phyloP scores from a whole-genome alignment of 2,329 filamentous ascomycete genomes.

The Microsporum canis region DNA sequence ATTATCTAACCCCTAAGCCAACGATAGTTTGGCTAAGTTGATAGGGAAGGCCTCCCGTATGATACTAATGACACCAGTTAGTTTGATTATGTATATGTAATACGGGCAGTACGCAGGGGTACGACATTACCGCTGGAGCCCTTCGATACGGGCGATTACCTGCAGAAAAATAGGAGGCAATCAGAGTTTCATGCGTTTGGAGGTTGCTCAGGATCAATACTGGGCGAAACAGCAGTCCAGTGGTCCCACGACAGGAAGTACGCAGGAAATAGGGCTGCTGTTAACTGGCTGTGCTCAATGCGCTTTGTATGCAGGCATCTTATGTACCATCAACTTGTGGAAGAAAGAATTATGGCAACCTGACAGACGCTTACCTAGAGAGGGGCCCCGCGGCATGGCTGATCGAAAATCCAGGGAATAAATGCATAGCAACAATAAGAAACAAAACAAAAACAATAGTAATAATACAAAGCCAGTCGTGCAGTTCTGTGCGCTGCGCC shows the following conservation, averaged over 20 bases:
- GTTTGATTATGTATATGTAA: neutral
- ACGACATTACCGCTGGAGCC: neutral
- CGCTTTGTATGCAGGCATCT: neutral
- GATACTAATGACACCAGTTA: neutral
- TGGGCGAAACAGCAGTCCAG: neutral
- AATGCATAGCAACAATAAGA: neutral
- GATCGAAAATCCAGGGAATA: neutral
- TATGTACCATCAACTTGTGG: neutral
- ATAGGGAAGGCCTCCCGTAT: neutral
- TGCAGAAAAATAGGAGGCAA: conserved; percentile 1
- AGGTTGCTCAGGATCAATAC: neutral
- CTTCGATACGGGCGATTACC: conserved; percentile 1
- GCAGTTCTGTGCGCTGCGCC: neutral
- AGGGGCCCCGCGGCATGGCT: neutral
- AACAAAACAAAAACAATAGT: no score
- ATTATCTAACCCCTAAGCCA: neutral
- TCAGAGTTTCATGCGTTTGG: conserved; percentile 1
- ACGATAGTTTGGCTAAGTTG: neutral
- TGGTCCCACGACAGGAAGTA: neutral
- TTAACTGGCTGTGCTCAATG: neutral
- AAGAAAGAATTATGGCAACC: neutral
- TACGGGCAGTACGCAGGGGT: neutral
- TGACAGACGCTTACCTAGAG: neutral
- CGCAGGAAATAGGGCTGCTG: neutral
- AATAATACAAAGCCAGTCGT: neutral